Base-by-base conservation (phyloP, 73 alveolate genomes). In the Uronychia binucleata region DNA sequence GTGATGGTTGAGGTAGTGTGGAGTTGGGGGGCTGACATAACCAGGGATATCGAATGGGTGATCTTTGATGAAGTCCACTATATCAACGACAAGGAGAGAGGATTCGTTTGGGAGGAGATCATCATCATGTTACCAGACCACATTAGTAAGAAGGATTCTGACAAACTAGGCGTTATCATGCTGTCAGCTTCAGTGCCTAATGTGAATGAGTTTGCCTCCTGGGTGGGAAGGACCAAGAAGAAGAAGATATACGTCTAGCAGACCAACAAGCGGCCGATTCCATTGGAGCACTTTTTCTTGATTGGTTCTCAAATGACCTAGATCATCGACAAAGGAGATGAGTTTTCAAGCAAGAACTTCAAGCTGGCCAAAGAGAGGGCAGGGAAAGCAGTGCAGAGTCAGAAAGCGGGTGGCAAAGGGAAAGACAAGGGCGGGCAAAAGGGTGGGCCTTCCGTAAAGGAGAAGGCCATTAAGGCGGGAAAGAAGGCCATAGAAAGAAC, bases 21-120 rank as follows among this genome's bases (percentile, higher is more conserved):
- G n/a, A n/a, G n/a, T n/a, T n/a, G n/a, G n/a, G 97, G 94, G n/a
- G 91, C 97, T 77, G 98, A 97, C 77, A 85, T 88, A 77, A 67
- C 93, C 75, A 89, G 92, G 74, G 98, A 94, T 86, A 88, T 97
- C 0, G 98, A 96, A 57, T 97, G 99, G 97, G 99, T 97, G 29
- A 94, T 97, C 78, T 95, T 97, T 89, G 99, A 97, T 93, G 99
- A 96, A 80, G 98, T 98, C 19, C 99, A 98, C 92, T 98, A 97
- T 84, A 94, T 98, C 30, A 96, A 98, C 80, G 99, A 98, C 82
- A 80, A 92, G 58, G 99, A 98, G 75, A 88, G 99, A 88, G 99
- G 99, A 11, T 96, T 89, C 87, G 99, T 98, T 1, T 98, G 99
- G 99, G 99, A 98, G 88, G 99, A 98, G 82, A 94, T 96, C 34